Percentiles rank a stretch among this genome's conserved stretches.
Evolutionary conservation across 2,329 filamentous ascomycete genomes (phyloP).

Genomic region (Penicillium hordei): DNA sequence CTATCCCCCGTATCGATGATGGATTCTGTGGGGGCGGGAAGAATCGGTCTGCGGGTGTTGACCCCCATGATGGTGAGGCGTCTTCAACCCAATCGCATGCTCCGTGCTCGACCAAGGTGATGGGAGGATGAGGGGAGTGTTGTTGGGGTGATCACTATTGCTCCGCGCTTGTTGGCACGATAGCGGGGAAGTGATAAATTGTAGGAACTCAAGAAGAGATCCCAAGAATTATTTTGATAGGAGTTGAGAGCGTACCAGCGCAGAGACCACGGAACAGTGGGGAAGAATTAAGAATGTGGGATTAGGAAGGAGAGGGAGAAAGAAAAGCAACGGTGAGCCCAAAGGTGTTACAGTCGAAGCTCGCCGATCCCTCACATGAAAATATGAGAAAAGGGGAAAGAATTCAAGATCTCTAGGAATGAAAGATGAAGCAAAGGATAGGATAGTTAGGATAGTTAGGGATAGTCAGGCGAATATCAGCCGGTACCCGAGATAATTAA

Average conservation of each 20-base stretch:
- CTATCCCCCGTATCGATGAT: conserved; percentile 46
- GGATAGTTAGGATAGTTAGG: neutral
- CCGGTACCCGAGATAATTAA: conserved; percentile 3
- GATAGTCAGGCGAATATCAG: conserved; percentile 2
- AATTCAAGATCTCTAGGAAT: conserved; percentile 13
- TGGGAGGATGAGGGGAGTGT: conserved; percentile 11
- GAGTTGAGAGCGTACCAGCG: conserved; percentile 27
- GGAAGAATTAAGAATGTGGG: conserved; percentile 9
- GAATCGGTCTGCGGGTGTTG: conserved; percentile 48
- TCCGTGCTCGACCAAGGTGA: conserved; percentile 21
- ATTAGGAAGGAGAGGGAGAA: conserved; percentile 1
- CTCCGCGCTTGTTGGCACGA: conserved; percentile 21
- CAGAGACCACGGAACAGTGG: conserved; percentile 22
- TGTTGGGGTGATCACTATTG: conserved; percentile 22
- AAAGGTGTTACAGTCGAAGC: neutral
- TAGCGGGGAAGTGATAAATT: conserved; percentile 13
- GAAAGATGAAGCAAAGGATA: conserved; percentile 1
- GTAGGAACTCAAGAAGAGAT: conserved; percentile 11
- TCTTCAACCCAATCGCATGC: conserved; percentile 39
- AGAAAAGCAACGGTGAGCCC: conserved; percentile 5
- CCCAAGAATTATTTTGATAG: conserved; percentile 4
- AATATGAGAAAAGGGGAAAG: conserved; percentile 10
- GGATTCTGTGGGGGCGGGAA: conserved; percentile 53
- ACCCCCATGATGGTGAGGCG: conserved; percentile 47
- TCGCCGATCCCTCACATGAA: conserved; percentile 31